Percentiles rank a stretch among this genome's conserved stretches.
Evolutionary conservation across 1,284 basidiomycete genomes (phyloP).

Genomic region (Leccinum ponderosum): DNA sequence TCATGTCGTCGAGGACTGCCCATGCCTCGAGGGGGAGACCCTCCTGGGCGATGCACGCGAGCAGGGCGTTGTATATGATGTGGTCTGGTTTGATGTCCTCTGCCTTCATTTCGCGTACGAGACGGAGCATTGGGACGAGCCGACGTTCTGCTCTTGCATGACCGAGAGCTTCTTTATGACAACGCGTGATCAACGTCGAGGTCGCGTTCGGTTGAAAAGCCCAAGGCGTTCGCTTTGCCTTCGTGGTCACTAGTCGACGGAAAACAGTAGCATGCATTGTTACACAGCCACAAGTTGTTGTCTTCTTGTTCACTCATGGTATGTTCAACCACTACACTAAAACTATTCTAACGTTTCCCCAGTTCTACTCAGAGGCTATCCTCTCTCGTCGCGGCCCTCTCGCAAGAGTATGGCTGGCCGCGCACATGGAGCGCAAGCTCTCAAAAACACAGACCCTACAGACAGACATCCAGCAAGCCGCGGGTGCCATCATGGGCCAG

Average conservation of each 20-base stretch:
- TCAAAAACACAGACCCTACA: conserved; percentile 94
- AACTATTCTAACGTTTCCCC: not conserved
- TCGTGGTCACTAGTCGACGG: not conserved
- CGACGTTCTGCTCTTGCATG: conserved; percentile 33
- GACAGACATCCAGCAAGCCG: conserved; percentile 92
- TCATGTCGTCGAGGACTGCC: conserved; percentile 76
- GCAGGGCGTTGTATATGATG: conserved; percentile 54
- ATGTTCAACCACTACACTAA: conserved; percentile 18
- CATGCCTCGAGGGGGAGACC: conserved; percentile 52
- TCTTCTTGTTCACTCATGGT: conserved; percentile 5
- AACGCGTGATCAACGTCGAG: conserved; percentile 35
- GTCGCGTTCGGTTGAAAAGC: conserved; percentile 29
- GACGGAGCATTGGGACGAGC: conserved; percentile 29
- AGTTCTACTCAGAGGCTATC: conserved; percentile 94
- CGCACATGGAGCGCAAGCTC: conserved; percentile 97
- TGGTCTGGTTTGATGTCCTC: conserved; percentile 49
- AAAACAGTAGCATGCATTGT: not conserved
- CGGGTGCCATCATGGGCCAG: conserved; percentile 91
- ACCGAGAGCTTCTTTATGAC: conserved; percentile 40
- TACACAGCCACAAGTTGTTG: conserved; percentile 18
- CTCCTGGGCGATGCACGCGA: conserved; percentile 47
- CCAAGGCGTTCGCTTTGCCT: conserved; percentile 19
- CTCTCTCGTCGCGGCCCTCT: conserved; percentile 92
- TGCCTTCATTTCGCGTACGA: conserved; percentile 57
- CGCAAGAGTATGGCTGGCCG: conserved; percentile 97